Evolutionary conservation across 2,329 filamentous ascomycete species (phyloP).

Genomic region (Aspergillus sp.): DNA sequence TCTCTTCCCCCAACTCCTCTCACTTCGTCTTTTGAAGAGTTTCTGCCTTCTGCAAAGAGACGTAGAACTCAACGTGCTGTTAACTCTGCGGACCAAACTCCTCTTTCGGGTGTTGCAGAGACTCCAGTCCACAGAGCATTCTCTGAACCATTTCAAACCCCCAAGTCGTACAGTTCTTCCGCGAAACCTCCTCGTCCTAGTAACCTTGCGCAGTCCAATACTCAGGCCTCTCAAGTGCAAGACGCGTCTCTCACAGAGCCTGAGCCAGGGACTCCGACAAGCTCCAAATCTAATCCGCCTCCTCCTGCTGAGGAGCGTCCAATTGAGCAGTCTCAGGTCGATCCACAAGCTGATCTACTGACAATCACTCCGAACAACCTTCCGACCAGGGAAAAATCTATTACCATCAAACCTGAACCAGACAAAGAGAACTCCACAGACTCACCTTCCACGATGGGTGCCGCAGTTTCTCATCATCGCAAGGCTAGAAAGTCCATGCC

Average conservation of each 20-base stretch:
- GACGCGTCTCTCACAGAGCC: background rate
- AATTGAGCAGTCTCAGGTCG: background rate
- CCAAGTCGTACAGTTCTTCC: conserved; percentile 5
- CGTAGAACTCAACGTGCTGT: conserved; percentile 19
- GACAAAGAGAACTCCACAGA: conserved; percentile 1
- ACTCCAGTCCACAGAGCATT: conserved; percentile 8
- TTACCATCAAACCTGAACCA: conserved; percentile 10
- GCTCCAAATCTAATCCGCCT: conserved; percentile 7
- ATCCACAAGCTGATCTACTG: conserved; percentile 6
- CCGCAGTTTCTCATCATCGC: conserved; percentile 6
- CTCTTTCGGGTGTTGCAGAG: conserved; percentile 8
- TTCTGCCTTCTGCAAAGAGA: conserved; percentile 20
- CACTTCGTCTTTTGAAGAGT: conserved; percentile 23
- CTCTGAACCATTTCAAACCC: conserved; percentile 2
- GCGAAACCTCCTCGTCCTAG: conserved; percentile 10
- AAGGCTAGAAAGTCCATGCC: conserved; percentile 20
- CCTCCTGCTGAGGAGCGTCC: conserved; percentile 6
- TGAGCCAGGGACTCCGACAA: background rate
- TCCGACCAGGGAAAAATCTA: conserved; percentile 12
- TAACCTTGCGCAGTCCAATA: conserved; percentile 9
- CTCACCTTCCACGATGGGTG: conserved; percentile 5
- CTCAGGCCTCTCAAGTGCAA: background rate
- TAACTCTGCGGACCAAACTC: conserved; percentile 12
- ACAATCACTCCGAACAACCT: conserved; percentile 11
- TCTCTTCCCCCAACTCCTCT: conserved; percentile 24